Percentiles rank a stretch among this genome's conserved stretches.
phyloP scores from a whole-genome alignment of 495 filamentous ascomycete species.

The Talaromyces wortmannii region DNA sequence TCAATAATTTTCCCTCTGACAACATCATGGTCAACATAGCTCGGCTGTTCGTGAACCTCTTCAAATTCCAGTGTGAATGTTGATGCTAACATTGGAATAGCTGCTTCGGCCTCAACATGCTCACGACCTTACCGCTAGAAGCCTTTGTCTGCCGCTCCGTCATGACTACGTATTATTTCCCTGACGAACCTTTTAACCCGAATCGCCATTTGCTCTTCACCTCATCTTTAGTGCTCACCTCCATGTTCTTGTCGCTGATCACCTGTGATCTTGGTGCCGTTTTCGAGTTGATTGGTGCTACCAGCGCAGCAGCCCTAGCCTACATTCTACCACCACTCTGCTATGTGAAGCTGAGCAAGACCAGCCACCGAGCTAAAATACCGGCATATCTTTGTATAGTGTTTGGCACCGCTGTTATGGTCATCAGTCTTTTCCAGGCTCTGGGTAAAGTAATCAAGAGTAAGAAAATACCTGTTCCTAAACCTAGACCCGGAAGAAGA shows the following conservation, averaged over 20 bases:
- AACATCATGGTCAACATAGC: constrained; percentile 93
- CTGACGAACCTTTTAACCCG: constrained; percentile 69
- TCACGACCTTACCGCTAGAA: constrained; percentile 92
- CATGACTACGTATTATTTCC: constrained; percentile 91
- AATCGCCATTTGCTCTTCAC: constrained; percentile 82
- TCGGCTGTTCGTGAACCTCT: constrained; percentile 51
- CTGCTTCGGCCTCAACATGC: constrained; percentile 97
- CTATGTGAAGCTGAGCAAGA: constrained; percentile 81
- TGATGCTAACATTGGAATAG: constrained; percentile 8
- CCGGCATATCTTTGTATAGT: constrained; percentile 59
- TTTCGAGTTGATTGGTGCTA: constrained; percentile 93
- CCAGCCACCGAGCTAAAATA: constrained; percentile 62
- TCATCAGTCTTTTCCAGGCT: constrained; percentile 71
- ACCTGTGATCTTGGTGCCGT: constrained; percentile 92
- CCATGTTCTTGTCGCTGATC: constrained; percentile 69
- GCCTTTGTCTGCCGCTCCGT: constrained; percentile 96
- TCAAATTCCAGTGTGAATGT: not conserved
- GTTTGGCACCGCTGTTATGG: constrained; percentile 82
- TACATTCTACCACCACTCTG: constrained; percentile 94
- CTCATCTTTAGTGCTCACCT: constrained; percentile 67
- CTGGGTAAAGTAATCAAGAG: constrained; percentile 55
- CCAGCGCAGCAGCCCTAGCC: constrained; percentile 84
- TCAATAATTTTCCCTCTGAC: constrained; percentile 91
- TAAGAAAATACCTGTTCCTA: constrained; percentile 13
- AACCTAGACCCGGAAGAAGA: not conserved